These are phyloP conservation scores for Vairimorpha apis DNA, from an alignment of 371 early-diverging fungal genomes.

Conservation along the genomic window DNA sequence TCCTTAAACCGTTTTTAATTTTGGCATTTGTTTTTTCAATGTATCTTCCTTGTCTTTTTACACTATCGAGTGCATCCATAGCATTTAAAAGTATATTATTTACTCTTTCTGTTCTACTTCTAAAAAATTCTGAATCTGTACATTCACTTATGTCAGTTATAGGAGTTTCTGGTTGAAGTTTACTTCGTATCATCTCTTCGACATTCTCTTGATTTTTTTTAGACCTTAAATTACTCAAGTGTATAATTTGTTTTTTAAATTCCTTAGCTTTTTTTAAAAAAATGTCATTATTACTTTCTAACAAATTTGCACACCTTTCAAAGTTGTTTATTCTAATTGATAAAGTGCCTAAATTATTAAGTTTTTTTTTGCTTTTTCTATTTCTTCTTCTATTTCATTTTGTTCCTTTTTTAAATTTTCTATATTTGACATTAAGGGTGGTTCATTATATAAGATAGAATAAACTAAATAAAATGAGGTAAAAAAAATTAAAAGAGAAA, in stretches of 20 bases:
- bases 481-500: no score
- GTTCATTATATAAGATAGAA: no score
- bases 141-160: slow-evolving; percentile 15
- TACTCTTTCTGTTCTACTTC: slow-evolving; percentile 37
- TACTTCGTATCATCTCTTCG: slow-evolving; percentile 31
- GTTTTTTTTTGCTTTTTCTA: slow-evolving; percentile 22
- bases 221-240: slow-evolving; percentile 14
- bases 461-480: no score
- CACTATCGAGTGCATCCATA: slow-evolving; percentile 38
- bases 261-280: slow-evolving; percentile 8
- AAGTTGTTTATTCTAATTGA: slow-evolving; percentile 45
- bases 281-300: not conserved
- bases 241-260: slow-evolving; percentile 18
- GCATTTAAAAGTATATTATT: slow-evolving; percentile 39
- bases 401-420: slow-evolving; percentile 19
- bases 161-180: not conserved
- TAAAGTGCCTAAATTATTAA: slow-evolving; percentile 37
- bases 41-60: slow-evolving; percentile 46
- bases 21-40: slow-evolving; percentile 45
- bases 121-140: slow-evolving; percentile 36
- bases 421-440: not conserved
- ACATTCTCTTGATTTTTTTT: slow-evolving; percentile 18
- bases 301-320: slow-evolving; percentile 14
- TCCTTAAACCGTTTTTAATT: slow-evolving; percentile 37
- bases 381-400: slow-evolving; percentile 38